Evolutionary conservation across 768 basidiomycete species (phyloP), one percentile per base, ranked within the genome.

Genomic region (Pulveroboletus sp.): DNA sequence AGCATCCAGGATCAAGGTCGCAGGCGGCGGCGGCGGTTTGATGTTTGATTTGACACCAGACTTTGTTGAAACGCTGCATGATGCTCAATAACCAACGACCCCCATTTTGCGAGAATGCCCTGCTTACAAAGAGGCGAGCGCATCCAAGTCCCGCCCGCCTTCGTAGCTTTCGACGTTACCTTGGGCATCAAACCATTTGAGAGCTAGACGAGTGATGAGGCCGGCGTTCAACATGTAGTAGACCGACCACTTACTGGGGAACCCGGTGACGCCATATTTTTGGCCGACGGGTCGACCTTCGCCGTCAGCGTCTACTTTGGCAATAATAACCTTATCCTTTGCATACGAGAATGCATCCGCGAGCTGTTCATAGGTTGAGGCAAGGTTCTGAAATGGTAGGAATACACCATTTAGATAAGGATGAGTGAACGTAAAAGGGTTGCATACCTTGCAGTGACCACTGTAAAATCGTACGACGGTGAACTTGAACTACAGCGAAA

Each of bases 251-350:
- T 61, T 52, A 94, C 91, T 95, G 14, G 93, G 93, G 72, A 77
- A 95, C 30, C 91, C 92, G 11, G 76, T 80, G 18, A 95, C 86
- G 11, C 79, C 92, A 62, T 82, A 92, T 70, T 84, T 82, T 57
- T 79, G 69, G 49, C 89, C 93, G 37, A 93, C 62, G 3, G 83
- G 75, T 59, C 82, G 84, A 43, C 93, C 93, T 37, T 65, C 84
- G 43, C 92, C 91, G 62, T 97, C 93, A 1, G 93, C 93, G 57
- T 97, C 93, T 10, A 94, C 84, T 64, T 95, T 95, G 46, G 92
- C 93, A 57, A 97, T 80, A 44, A 90, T 60, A 18, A 97, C 87
- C 64, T 89, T 90, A 62, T 91, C 84, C 55, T 86, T 86, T 46
- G 77, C 81, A 47, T 85, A 79, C 4, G 78, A 70, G 63, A 82